phyloP scores from a whole-genome alignment of 495 filamentous ascomycete genomes.

The Friedmanniomyces simplex region DNA sequence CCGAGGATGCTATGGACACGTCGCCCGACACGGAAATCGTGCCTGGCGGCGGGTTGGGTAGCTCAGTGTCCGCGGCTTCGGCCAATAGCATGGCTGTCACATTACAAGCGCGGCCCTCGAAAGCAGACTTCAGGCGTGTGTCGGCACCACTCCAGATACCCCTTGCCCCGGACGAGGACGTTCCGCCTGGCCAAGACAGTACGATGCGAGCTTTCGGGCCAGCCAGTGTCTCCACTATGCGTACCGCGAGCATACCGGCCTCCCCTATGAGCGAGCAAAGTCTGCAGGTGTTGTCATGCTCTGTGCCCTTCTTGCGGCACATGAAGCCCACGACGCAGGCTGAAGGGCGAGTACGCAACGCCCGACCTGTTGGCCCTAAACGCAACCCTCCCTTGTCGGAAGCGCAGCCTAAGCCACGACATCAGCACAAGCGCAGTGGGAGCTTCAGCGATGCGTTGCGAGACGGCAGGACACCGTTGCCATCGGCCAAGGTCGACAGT shows the following conservation, averaged over 20 bases:
- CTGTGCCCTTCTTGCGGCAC: slow-evolving; percentile 47
- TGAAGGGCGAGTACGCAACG: slow-evolving; percentile 25
- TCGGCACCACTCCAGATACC: slow-evolving; percentile 11
- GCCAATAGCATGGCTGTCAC: not conserved
- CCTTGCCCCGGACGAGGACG: not conserved
- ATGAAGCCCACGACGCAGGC: slow-evolving; percentile 43
- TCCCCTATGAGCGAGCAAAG: slow-evolving; percentile 45
- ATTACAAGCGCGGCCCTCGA: slow-evolving; percentile 9
- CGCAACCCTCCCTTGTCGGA: not conserved
- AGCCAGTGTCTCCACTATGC: not conserved
- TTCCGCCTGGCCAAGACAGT: not conserved
- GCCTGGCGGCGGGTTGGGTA: slow-evolving; percentile 41
- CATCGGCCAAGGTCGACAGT: slow-evolving; percentile 37
- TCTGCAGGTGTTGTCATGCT: slow-evolving; percentile 67
- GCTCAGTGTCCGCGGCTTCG: not conserved
- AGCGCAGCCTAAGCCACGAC: slow-evolving; percentile 25
- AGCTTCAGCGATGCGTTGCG: slow-evolving; percentile 82
- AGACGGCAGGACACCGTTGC: slow-evolving; percentile 55
- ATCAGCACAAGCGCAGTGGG: slow-evolving; percentile 58
- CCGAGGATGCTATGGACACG: slow-evolving; percentile 31
- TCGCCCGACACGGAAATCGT: slow-evolving; percentile 56
- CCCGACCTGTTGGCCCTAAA: slow-evolving; percentile 7
- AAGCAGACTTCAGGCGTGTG: slow-evolving; percentile 9
- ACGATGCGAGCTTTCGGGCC: not conserved
- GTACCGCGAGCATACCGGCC: slow-evolving; percentile 18